Percentiles rank a stretch among this genome's conserved stretches.
Evolutionary conservation across 2,329 filamentous ascomycete genomes (phyloP).

Genomic region (Claviceps paspali): DNA sequence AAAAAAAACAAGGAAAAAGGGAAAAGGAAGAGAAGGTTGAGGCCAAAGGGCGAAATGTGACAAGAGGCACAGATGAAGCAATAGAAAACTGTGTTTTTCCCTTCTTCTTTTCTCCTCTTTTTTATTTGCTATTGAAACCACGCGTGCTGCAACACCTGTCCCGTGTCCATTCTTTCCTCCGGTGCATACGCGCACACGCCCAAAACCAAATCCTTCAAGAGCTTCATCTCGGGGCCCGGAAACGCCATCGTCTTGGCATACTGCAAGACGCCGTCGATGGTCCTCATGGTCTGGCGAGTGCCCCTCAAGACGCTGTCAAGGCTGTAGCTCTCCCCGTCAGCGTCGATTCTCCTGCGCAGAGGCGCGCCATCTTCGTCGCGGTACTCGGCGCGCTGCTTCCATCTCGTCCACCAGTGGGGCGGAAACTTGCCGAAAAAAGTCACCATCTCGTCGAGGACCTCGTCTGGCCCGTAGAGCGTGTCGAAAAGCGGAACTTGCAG

Average conservation of each 20-base stretch:
- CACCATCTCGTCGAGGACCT: constrained; percentile 14
- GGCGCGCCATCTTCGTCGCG: constrained; percentile 11
- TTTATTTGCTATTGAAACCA: constrained; percentile 11
- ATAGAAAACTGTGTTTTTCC: too few relatives aligned
- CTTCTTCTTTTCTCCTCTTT: too few relatives aligned
- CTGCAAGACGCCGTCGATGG: constrained; percentile 3
- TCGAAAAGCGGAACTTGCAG: constrained; percentile 15
- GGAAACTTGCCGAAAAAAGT: constrained; percentile 17
- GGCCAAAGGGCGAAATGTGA: not conserved
- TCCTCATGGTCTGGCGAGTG: constrained; percentile 1
- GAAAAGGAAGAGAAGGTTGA: not conserved
- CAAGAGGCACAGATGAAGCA: too few relatives aligned
- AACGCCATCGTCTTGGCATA: constrained; percentile 5
- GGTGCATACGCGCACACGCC: constrained; percentile 11
- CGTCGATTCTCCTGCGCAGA: constrained; percentile 1
- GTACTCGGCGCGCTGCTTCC: constrained; percentile 10
- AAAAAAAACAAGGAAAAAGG: not conserved
- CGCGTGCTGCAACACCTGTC: constrained; percentile 9
- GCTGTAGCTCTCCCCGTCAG: constrained; percentile 1
- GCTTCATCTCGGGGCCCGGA: constrained; percentile 9
- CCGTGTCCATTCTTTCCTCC: constrained; percentile 6
- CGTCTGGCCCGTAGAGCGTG: constrained; percentile 14
- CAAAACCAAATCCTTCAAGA: constrained; percentile 13
- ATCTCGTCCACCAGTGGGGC: constrained; percentile 16
- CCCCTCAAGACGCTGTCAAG: constrained; percentile 1